Conservation (phyloP, 2,329 filamentous ascomycete species). For the Penicillium verrucosum region DNA sequence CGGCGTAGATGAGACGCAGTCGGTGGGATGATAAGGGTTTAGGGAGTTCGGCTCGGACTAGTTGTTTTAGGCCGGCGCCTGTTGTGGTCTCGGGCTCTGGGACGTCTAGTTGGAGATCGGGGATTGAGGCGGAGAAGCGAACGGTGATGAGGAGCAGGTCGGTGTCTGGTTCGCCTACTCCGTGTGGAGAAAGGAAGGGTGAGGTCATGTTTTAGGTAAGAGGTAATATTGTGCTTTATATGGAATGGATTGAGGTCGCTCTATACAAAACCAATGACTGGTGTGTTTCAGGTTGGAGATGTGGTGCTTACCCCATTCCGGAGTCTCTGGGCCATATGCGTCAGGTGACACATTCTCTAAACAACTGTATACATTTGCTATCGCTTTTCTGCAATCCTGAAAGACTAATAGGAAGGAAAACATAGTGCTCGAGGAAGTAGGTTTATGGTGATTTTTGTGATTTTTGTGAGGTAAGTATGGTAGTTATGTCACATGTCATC, state of each 20-base stretch:
- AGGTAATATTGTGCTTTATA: background rate
- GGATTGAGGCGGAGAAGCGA: slow-evolving; percentile 81
- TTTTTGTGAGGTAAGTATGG: background rate
- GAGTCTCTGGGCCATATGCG: background rate
- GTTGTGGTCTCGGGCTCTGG: slow-evolving; percentile 65
- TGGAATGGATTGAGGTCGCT: background rate
- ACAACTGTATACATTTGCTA: background rate
- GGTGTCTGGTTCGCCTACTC: slow-evolving; percentile 2
- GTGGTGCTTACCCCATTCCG: slow-evolving; percentile 4
- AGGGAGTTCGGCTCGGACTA: slow-evolving; percentile 71
- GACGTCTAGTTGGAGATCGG: slow-evolving; percentile 79
- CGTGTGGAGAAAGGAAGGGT: slow-evolving; percentile 14
- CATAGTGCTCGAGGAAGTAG: background rate
- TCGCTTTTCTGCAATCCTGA: background rate
- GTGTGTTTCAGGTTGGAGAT: background rate
- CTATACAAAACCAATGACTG: background rate
- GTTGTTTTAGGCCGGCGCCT: slow-evolving; percentile 73
- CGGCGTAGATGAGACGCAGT: slow-evolving; percentile 84
- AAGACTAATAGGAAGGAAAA: background rate
- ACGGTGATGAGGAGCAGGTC: slow-evolving; percentile 69
- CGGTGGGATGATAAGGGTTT: slow-evolving; percentile 61
- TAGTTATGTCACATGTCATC: slow-evolving; percentile 6
- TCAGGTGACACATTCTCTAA: slow-evolving; percentile 6
- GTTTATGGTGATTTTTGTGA: background rate
- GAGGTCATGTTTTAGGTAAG: slow-evolving; percentile 18